Evolutionary conservation across 306 rosid species (phyloP).

Genomic region (peach (Prunus persica)): Prunus_persica_NCBIv2 NC_034014.1:23418001-23418500

Average conservation of each 20-base stretch:
- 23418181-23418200: background rate
- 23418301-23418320: background rate
- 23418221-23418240: background rate
- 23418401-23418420: too few species aligned
- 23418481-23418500: too few species aligned
- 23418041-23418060: constrained; percentile 23
- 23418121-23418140: constrained; percentile 51
- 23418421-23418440: too few species aligned
- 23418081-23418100: background rate
- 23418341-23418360: too few species aligned
- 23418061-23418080: constrained; percentile 9
- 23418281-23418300: background rate
- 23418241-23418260: background rate
- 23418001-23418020: constrained; percentile 16
- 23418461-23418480: too few species aligned
- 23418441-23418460: too few species aligned
- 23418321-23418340: background rate
- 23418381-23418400: too few species aligned
- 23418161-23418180: background rate
- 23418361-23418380: too few species aligned
- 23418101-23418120: constrained; percentile 19
- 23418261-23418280: background rate
- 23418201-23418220: background rate
- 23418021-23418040: constrained; percentile 19
- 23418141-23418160: background rate